These are phyloP conservation scores for Crithidia thermophila DNA, from an alignment of 208 protist genomes.

Conservation along the genomic window DNA sequence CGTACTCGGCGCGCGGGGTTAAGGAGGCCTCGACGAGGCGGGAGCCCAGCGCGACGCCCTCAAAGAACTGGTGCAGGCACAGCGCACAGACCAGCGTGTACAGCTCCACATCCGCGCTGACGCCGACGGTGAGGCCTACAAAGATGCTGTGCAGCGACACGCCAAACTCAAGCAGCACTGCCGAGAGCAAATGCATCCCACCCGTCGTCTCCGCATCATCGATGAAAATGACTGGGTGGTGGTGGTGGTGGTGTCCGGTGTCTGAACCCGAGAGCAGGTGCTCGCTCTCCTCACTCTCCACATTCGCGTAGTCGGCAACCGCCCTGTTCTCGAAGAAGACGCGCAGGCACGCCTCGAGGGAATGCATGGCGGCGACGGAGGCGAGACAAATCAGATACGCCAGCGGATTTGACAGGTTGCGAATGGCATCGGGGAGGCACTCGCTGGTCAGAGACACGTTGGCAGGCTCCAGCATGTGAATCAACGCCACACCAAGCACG, in stretches of 20 bases:
- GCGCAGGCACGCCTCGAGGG: slow-evolving; percentile 29
- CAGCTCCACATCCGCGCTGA: slow-evolving; percentile 45
- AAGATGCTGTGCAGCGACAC: slow-evolving; percentile 74
- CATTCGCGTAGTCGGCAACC: background rate
- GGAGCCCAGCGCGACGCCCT: slow-evolving; percentile 63
- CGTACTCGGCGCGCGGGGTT: slow-evolving; percentile 28
- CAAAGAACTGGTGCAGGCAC: slow-evolving; percentile 75
- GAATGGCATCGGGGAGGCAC: slow-evolving; percentile 16
- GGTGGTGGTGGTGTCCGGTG: slow-evolving; percentile 5
- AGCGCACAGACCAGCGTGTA: slow-evolving; percentile 53
- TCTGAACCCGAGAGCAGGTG: slow-evolving; percentile 21
- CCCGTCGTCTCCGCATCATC: background rate
- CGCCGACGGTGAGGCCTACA: slow-evolving; percentile 60
- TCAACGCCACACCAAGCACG: slow-evolving; percentile 51
- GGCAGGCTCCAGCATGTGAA: slow-evolving; percentile 55
- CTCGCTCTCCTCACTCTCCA: slow-evolving; percentile 21
- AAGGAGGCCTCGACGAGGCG: slow-evolving; percentile 57
- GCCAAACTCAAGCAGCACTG: slow-evolving; percentile 58
- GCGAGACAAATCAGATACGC: slow-evolving; percentile 43
- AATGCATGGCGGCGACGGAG: slow-evolving; percentile 41
- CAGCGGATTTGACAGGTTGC: slow-evolving; percentile 16
- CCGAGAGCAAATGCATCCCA: slow-evolving; percentile 28
- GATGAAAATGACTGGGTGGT: slow-evolving; percentile 9
- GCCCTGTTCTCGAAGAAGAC: slow-evolving; percentile 9
- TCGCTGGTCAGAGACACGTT: slow-evolving; percentile 34